Evolutionary conservation across 768 basidiomycete genomes (phyloP).

Genomic region (Boletus insuetus): DNA sequence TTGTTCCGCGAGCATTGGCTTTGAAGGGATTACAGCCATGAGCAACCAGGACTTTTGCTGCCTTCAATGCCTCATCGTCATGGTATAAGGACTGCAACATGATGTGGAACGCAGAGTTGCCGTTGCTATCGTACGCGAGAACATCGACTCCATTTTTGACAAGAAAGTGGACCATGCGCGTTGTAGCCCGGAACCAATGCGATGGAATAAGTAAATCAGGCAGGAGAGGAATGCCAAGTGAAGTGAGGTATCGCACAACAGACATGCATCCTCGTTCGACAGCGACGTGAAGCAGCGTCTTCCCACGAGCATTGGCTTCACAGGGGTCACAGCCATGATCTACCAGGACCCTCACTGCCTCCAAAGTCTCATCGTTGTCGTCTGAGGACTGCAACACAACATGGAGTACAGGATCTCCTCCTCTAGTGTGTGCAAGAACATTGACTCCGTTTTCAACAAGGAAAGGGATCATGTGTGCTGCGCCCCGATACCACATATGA

Average conservation of each 20-base stretch:
- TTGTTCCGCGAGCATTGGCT: neutral
- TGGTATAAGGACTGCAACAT: neutral
- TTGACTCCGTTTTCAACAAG: neutral
- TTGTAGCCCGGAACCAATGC: too few relatives aligned
- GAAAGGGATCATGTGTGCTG: neutral
- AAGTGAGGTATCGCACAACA: too few relatives aligned
- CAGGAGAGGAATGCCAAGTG: too few relatives aligned
- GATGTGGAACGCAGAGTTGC: neutral
- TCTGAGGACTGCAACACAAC: neutral
- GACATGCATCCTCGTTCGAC: too few relatives aligned
- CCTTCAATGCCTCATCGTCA: neutral
- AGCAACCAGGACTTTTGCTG: neutral
- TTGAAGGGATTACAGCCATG: neutral
- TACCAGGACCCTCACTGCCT: too few relatives aligned
- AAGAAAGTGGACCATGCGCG: neutral
- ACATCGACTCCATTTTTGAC: neutral
- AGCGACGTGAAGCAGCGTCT: too few relatives aligned
- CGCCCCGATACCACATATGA: neutral
- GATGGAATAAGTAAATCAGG: too few relatives aligned
- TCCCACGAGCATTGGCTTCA: too few relatives aligned
- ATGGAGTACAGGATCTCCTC: neutral
- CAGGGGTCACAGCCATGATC: too few relatives aligned
- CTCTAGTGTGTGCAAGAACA: neutral
- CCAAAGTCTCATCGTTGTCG: too few relatives aligned
- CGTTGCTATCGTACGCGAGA: too few relatives aligned